Conservation (phyloP, 139 green algal genomes). For the Chlorella vulgaris region DNA sequence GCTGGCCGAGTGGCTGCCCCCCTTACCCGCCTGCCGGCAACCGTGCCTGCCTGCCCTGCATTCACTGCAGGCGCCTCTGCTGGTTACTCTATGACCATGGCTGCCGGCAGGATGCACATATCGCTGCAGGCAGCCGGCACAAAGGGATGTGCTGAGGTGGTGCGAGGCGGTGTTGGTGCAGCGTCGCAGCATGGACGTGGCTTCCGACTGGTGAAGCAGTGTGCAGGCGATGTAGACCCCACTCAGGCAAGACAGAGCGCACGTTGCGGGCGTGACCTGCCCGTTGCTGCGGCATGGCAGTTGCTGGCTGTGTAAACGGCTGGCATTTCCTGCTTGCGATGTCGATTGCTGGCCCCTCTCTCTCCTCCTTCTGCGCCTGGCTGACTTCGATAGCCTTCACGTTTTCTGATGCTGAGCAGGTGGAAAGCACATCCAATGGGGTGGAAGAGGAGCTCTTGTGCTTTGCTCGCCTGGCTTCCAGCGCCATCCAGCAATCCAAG, state of each 20-base stretch:
- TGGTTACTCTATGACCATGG: slow-evolving; percentile 5
- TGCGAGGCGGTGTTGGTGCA: background rate
- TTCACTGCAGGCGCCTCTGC: slow-evolving; percentile 8
- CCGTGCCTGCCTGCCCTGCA: too few species aligned
- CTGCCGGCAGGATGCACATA: background rate
- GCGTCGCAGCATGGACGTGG: background rate
- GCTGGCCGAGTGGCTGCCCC: too few species aligned
- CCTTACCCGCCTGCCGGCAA: too few species aligned
- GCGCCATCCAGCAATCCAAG: too few species aligned
- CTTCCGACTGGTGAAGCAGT: slow-evolving; percentile 8
- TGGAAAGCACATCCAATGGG: background rate
- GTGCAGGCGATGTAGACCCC: background rate
- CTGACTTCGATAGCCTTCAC: background rate
- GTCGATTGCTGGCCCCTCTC: too few species aligned
- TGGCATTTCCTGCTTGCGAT: too few species aligned
- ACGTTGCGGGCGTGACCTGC: too few species aligned
- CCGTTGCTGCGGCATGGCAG: too few species aligned
- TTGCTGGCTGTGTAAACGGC: too few species aligned
- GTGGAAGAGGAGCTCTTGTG: slow-evolving; percentile 9
- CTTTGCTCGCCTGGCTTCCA: slow-evolving; percentile 5
- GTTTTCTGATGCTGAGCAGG: background rate
- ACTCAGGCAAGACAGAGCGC: background rate
- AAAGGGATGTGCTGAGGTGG: background rate
- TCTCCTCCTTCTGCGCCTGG: background rate
- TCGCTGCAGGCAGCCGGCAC: slow-evolving; percentile 5